These are phyloP conservation scores for Russula foetens DNA, from an alignment of 768 basidiomycete genomes.

Conservation along the genomic window DNA sequence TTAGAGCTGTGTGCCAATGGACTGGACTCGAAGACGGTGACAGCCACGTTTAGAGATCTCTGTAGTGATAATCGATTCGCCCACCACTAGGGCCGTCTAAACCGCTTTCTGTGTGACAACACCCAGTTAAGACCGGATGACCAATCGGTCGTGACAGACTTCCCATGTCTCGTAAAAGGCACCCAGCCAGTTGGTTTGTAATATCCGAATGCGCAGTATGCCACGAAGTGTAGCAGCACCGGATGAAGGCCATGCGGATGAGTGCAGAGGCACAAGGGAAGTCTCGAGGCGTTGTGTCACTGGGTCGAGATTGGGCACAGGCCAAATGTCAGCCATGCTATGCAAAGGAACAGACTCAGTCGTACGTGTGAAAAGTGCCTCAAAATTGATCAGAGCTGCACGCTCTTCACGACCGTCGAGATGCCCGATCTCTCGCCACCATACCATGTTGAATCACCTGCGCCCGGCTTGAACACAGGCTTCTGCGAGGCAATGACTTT, in stretches of 20 bases:
- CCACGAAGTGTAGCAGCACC: background rate
- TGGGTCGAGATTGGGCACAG: background rate
- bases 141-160: background rate
- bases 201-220: background rate
- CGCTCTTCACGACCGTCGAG: slow-evolving; percentile 81
- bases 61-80: background rate
- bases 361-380: background rate
- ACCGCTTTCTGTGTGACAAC: background rate
- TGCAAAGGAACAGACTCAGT: background rate
- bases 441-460: slow-evolving; percentile 65
- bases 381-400: slow-evolving; percentile 39
- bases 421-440: slow-evolving; percentile 92
- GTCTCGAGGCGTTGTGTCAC: background rate
- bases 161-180: background rate
- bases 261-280: background rate
- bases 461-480: slow-evolving; percentile 87
- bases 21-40: background rate
- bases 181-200: background rate
- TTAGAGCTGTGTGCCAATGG: background rate
- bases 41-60: background rate
- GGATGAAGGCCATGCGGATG: background rate
- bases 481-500: slow-evolving; percentile 85
- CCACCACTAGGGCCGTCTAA: background rate
- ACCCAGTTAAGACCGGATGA: background rate
- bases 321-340: background rate